Conservation (phyloP, 371 early-diverging fungal genomes). For the Zopfochytrium polystomum region DNA sequence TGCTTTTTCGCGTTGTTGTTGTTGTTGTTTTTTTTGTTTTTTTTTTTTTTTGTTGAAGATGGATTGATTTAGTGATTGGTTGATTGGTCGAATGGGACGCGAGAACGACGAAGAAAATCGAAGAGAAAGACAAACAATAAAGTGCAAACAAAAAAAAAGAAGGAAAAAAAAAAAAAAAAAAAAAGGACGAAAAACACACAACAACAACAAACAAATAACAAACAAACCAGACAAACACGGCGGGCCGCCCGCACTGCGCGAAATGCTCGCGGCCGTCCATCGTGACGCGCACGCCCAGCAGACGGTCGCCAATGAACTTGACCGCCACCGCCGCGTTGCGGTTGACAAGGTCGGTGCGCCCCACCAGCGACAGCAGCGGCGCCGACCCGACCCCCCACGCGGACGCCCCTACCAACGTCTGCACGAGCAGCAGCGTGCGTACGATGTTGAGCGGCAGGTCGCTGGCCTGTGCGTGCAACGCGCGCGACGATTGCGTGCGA, state of each 20-base stretch:
- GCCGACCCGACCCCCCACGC: not conserved
- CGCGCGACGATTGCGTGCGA: too few relatives aligned
- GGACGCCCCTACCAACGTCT: not conserved
- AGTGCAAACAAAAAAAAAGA: too few relatives aligned
- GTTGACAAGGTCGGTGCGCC: constrained; percentile 1
- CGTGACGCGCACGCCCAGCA: constrained; percentile 52
- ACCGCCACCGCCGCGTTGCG: not conserved
- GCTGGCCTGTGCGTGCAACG: too few relatives aligned
- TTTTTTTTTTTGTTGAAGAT: too few relatives aligned
- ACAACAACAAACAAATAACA: not conserved
- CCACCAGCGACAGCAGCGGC: not conserved
- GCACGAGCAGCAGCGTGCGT: not conserved
- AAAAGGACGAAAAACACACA: not conserved
- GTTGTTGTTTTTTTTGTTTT: too few relatives aligned
- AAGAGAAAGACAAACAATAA: too few relatives aligned
- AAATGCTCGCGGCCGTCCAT: constrained; percentile 65
- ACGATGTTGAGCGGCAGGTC: not conserved
- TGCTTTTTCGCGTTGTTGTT: too few relatives aligned
- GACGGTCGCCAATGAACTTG: constrained; percentile 3
- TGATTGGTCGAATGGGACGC: too few relatives aligned
- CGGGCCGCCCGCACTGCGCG: constrained; percentile 49
- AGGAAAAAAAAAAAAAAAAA: not conserved
- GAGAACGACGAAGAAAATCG: too few relatives aligned
- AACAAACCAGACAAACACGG: constrained; percentile 44
- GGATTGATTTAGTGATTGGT: too few relatives aligned